Evolutionary conservation across 1,139 yeast genomes (phyloP).

Genomic region (Geotrichum siamense): DNA sequence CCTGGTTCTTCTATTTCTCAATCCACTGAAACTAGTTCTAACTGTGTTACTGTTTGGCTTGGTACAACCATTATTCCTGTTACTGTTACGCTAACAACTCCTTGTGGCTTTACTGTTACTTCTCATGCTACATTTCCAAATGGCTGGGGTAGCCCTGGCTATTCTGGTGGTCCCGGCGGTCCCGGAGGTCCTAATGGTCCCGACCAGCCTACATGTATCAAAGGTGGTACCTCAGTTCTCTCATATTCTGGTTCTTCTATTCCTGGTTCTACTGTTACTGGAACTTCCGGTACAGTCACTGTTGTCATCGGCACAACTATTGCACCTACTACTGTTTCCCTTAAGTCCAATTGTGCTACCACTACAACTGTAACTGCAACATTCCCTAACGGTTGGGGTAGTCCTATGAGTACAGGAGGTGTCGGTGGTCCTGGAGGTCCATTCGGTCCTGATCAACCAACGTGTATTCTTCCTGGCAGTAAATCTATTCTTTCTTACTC

Average conservation of each 20-base stretch:
- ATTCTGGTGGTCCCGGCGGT: background rate
- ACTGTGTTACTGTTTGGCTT: constrained; percentile 4
- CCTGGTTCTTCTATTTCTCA: constrained; percentile 6
- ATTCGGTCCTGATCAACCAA: constrained; percentile 2
- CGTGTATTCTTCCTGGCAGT: constrained; percentile 1
- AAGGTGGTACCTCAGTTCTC: constrained; percentile 6
- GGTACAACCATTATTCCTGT: constrained; percentile 6
- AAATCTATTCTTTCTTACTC: constrained; percentile 7
- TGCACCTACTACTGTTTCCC: background rate
- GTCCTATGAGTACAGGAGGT: background rate
- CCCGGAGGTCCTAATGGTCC: constrained; percentile 2
- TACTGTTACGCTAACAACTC: constrained; percentile 3
- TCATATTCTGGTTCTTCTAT: constrained; percentile 7
- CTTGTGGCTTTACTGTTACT: constrained; percentile 10
- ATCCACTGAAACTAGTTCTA: constrained; percentile 5
- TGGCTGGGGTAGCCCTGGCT: constrained; percentile 4
- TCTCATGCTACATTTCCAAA: constrained; percentile 10
- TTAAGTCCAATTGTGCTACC: constrained; percentile 9
- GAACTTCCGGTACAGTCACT: constrained; percentile 9
- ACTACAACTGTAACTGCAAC: constrained; percentile 8
- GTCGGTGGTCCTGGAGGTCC: constrained; percentile 7
- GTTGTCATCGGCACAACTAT: constrained; percentile 14
- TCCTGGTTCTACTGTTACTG: constrained; percentile 6
- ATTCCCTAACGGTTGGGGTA: constrained; percentile 4
- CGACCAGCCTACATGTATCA: constrained; percentile 7